Percentiles rank a stretch among this genome's conserved stretches.
These are phyloP conservation scores for Microdochium nivale DNA, from an alignment of 2,329 filamentous ascomycete genomes.

Conservation along the genomic window DNA sequence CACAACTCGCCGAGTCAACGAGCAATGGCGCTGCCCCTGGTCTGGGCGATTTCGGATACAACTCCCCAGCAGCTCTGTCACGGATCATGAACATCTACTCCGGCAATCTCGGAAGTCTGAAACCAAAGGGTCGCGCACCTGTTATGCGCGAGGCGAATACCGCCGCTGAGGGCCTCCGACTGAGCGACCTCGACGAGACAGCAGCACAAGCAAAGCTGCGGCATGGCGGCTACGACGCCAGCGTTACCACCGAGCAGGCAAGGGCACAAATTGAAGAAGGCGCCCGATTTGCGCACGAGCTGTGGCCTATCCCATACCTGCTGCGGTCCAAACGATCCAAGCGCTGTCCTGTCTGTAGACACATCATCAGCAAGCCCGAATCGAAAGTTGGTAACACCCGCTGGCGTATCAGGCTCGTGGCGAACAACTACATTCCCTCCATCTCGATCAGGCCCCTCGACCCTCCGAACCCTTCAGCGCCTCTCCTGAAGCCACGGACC, in stretches of 20 bases:
- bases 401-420: conserved; percentile 87
- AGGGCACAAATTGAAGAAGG: conserved; percentile 40
- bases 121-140: conserved; percentile 56
- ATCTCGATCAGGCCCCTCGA: conserved; percentile 62
- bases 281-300: conserved; percentile 58
- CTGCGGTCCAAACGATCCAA: conserved; percentile 90
- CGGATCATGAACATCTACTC: conserved; percentile 92
- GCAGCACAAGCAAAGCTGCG: conserved; percentile 51
- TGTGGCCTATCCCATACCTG: conserved; percentile 74
- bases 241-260: conserved; percentile 41
- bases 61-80: conserved; percentile 72
- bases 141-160: conserved; percentile 74
- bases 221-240: conserved; percentile 53
- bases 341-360: conserved; percentile 83
- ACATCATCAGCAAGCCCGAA: conserved; percentile 93
- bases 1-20: conserved; percentile 60
- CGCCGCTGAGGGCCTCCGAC: conserved; percentile 61
- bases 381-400: conserved; percentile 80
- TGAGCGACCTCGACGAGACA: conserved; percentile 54
- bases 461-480: conserved; percentile 6
- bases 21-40: conserved; percentile 39
- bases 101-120: conserved; percentile 52
- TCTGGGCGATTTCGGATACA: conserved; percentile 47
- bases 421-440: conserved; percentile 78
- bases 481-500: conserved; percentile 14